These are phyloP conservation scores for Mrakia blollopis DNA, from an alignment of 768 basidiomycete species.

Conservation along the genomic window DNA sequence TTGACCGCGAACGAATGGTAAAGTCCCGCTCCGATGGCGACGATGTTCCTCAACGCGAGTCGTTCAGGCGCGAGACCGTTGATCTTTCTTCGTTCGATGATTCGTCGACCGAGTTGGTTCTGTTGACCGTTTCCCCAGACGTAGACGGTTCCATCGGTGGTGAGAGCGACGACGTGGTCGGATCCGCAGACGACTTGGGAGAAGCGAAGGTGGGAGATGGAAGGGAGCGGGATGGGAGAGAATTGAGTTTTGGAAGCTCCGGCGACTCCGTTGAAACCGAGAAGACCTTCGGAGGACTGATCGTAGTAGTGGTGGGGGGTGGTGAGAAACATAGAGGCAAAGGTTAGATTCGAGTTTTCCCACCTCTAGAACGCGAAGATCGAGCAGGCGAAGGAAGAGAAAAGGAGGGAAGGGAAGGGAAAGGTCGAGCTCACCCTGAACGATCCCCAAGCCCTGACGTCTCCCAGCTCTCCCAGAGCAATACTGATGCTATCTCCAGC, in stretches of 20 bases:
- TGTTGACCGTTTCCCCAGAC: conserved; percentile 89
- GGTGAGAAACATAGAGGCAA: neutral
- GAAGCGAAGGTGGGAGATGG: conserved; percentile 50
- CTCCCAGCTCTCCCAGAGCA: conserved; percentile 28
- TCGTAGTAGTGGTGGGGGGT: no score
- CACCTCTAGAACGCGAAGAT: no score
- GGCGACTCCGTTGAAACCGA: conserved; percentile 62
- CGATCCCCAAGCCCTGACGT: conserved; percentile 33
- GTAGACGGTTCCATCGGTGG: conserved; percentile 78
- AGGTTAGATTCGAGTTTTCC: neutral
- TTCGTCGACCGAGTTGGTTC: conserved; percentile 83
- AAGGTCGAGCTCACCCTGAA: conserved; percentile 29
- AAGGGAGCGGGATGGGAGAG: conserved; percentile 47
- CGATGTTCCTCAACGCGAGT: conserved; percentile 69
- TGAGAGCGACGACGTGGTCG: conserved; percentile 85
- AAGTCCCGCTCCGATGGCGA: conserved; percentile 69
- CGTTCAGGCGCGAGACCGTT: conserved; percentile 80
- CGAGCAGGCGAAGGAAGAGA: neutral
- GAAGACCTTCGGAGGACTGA: conserved; percentile 61
- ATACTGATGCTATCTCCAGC: conserved; percentile 33
- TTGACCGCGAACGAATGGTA: conserved; percentile 90
- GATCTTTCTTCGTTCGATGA: conserved; percentile 79
- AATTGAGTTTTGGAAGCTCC: conserved; percentile 65
- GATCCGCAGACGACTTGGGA: conserved; percentile 71
- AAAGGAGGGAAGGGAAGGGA: neutral